Evolutionary conservation across 2,329 filamentous ascomycete genomes (phyloP).

Genomic region (Diplocarpon rosae): DNA sequence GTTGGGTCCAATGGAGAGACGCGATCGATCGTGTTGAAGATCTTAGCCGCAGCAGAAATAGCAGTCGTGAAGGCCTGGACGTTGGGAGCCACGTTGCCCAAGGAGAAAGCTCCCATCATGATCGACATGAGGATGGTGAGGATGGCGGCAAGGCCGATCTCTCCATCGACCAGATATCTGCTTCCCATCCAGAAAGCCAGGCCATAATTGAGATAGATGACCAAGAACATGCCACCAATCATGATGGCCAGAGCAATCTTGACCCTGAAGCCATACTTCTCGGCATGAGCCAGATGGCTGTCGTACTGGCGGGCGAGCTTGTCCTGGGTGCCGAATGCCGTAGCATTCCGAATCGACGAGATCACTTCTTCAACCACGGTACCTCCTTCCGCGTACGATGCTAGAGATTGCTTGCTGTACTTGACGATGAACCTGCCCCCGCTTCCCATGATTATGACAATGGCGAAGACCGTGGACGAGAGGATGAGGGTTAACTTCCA

Average conservation of each 20-base stretch:
- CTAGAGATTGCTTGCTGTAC: conserved; percentile 66
- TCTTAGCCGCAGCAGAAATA: conserved; percentile 77
- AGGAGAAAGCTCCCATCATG: conserved; percentile 84
- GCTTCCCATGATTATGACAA: conserved; percentile 65
- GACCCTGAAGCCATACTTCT: conserved; percentile 64
- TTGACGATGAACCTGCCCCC: conserved; percentile 68
- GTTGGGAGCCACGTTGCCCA: conserved; percentile 81
- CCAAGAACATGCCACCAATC: conserved; percentile 72
- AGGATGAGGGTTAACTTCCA: conserved; percentile 92
- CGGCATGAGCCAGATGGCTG: conserved; percentile 57
- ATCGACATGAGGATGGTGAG: conserved; percentile 82
- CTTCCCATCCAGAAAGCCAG: conserved; percentile 84
- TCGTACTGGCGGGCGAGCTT: conserved; percentile 85
- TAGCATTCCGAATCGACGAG: conserved; percentile 83
- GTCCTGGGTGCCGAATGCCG: conserved; percentile 87
- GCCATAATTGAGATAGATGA: conserved; percentile 80
- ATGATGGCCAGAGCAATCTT: conserved; percentile 66
- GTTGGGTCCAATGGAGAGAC: conserved; percentile 72
- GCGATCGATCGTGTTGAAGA: conserved; percentile 88
- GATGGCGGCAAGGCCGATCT: conserved; percentile 57
- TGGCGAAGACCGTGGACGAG: conserved; percentile 67
- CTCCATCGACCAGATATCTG: conserved; percentile 56
- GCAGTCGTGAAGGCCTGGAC: conserved; percentile 76
- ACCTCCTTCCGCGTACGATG: conserved; percentile 73
- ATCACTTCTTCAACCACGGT: conserved; percentile 90